Conservation (phyloP, 768 basidiomycete genomes). For the Omphalotus guepiniiformis region DNA sequence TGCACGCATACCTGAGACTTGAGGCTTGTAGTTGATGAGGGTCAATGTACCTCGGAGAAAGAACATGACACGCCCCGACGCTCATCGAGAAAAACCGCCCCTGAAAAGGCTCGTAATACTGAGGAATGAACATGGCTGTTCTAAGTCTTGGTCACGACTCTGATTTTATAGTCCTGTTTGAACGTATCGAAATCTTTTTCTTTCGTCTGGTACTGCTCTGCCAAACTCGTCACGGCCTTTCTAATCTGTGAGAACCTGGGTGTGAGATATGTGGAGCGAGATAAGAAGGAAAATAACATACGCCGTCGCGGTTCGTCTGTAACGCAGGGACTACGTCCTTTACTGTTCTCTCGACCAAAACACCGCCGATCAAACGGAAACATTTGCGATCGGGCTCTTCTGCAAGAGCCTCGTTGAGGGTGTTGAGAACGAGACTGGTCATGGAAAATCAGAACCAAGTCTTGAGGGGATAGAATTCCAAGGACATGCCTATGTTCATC, state of each 20-base stretch:
- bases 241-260: conserved; percentile 56
- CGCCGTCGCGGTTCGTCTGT: conserved; percentile 85
- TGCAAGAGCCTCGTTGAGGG: conserved; percentile 76
- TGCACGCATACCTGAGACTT: too few species aligned
- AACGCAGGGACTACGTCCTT: conserved; percentile 90
- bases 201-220: conserved; percentile 86
- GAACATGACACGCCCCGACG: too few species aligned
- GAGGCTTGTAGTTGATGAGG: too few species aligned
- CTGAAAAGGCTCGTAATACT: too few species aligned
- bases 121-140: too few species aligned
- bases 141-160: conserved; percentile 36
- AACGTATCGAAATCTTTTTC: conserved; percentile 80
- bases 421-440: conserved; percentile 78
- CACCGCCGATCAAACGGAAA: conserved; percentile 93
- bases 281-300: conserved; percentile 32
- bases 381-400: conserved; percentile 90
- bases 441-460: neutral
- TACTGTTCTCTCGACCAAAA: conserved; percentile 93
- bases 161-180: conserved; percentile 74
- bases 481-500: conserved; percentile 86
- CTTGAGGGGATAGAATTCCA: neutral
- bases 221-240: conserved; percentile 70
- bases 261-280: conserved; percentile 7
- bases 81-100: too few species aligned
- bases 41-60: too few species aligned